phyloP scores from a whole-genome alignment of 2,329 filamentous ascomycete species.

The Cladosporium oxysporum region DNA sequence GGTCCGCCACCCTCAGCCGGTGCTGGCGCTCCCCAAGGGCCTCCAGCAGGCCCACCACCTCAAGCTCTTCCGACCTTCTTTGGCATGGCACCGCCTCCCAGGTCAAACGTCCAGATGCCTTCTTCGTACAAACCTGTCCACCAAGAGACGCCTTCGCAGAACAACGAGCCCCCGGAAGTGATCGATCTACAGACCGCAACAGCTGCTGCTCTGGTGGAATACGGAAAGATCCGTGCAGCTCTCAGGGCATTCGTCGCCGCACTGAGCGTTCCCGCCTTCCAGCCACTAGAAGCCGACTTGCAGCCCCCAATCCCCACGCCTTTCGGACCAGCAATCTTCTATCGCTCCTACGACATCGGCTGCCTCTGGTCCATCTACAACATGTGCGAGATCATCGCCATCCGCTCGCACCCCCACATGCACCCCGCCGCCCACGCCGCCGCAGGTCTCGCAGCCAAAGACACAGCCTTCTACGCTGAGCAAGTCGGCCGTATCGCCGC shows the following conservation, averaged over 20 bases:
- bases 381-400: conserved; percentile 78
- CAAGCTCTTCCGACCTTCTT: conserved; percentile 53
- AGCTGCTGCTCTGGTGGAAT: conserved; percentile 72
- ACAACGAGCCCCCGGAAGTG: conserved; percentile 6
- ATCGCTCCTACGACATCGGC: conserved; percentile 83
- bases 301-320: conserved; percentile 64
- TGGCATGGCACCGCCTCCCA: conserved; percentile 49
- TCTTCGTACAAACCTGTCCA: conserved; percentile 41
- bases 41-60: conserved; percentile 20
- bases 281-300: conserved; percentile 70
- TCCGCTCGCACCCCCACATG: conserved; percentile 84
- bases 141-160: conserved; percentile 27
- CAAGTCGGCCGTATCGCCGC: conserved; percentile 79
- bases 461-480: conserved; percentile 71
- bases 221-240: conserved; percentile 71
- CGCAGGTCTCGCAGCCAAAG: conserved; percentile 71
- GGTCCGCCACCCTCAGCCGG: conserved; percentile 15
- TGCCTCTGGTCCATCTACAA: conserved; percentile 87
- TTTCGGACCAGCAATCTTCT: conserved; percentile 79
- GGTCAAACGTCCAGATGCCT: conserved; percentile 44
- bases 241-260: conserved; percentile 67
- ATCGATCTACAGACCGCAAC: conserved; percentile 65
- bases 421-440: conserved; percentile 87
- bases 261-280: conserved; percentile 70
- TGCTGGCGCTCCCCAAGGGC: background rate